These are phyloP conservation scores for Aciculosporium take DNA, from an alignment of 2,329 filamentous ascomycete species.

Conservation along the genomic window DNA sequence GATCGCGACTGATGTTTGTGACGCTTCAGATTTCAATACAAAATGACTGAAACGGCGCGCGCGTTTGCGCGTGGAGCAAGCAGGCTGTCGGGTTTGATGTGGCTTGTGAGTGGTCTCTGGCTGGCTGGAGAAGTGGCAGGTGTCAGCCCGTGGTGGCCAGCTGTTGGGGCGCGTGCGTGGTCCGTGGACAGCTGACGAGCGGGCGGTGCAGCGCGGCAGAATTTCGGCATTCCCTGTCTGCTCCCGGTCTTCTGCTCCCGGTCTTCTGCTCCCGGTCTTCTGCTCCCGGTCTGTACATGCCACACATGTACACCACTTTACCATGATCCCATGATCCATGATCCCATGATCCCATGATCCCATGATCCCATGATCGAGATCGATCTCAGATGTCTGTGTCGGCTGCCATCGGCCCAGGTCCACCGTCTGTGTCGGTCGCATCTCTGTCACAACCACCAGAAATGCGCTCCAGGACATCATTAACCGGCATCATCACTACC, in stretches of 20 bases:
- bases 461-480: not conserved
- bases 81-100: no score
- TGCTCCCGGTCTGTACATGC: no score
- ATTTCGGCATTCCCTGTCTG: not conserved
- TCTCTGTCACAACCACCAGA: no score
- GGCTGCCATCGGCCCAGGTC: not conserved
- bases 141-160: not conserved
- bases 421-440: not conserved
- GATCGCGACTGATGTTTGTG: slow-evolving; percentile 6
- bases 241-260: no score
- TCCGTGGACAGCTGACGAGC: no score
- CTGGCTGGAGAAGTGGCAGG: slow-evolving; percentile 1
- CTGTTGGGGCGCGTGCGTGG: not conserved
- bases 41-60: slow-evolving; percentile 1
- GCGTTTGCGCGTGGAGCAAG: slow-evolving; percentile 7
- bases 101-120: not conserved
- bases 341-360: no score
- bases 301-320: no score
- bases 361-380: no score
- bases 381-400: no score
- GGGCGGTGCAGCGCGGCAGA: slow-evolving; percentile 1
- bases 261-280: no score
- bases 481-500: not conserved
- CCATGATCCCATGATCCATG: no score
- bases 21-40: slow-evolving; percentile 1